These are phyloP conservation scores for Crucibulum laeve DNA, from an alignment of 768 basidiomycete genomes.

Conservation along the genomic window DNA sequence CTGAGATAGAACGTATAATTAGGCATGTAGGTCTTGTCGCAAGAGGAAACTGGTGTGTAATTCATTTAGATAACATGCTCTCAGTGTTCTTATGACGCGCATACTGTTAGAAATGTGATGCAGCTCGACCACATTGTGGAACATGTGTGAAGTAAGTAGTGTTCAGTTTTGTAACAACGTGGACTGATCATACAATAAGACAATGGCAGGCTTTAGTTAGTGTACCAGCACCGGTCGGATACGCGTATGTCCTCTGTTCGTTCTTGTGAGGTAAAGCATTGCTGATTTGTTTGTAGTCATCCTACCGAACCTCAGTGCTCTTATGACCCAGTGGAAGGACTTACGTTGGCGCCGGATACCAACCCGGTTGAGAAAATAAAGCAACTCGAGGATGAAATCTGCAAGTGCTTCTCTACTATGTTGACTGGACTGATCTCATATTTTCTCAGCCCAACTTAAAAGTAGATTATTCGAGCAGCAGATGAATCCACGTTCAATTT, in stretches of 20 bases:
- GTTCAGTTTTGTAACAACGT: neutral
- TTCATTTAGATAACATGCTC: neutral
- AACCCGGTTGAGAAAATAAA: slow-evolving; percentile 79
- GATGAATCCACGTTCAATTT: slow-evolving; percentile 29
- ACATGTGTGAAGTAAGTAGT: slow-evolving; percentile 75
- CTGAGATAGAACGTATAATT: no score
- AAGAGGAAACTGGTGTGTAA: slow-evolving; percentile 74
- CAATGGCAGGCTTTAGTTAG: slow-evolving; percentile 81
- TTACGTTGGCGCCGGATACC: slow-evolving; percentile 69
- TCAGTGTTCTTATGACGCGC: slow-evolving; percentile 2
- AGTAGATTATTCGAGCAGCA: slow-evolving; percentile 55
- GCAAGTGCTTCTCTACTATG: slow-evolving; percentile 28
- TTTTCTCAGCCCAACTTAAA: slow-evolving; percentile 53
- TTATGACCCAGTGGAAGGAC: slow-evolving; percentile 83
- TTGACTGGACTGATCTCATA: neutral
- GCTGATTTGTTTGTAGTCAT: slow-evolving; percentile 43
- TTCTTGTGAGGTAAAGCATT: slow-evolving; percentile 3
- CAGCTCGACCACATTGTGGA: slow-evolving; percentile 78
- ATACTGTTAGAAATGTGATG: slow-evolving; percentile 75
- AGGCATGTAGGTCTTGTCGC: slow-evolving; percentile 82
- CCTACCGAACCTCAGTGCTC: slow-evolving; percentile 82
- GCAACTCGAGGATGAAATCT: slow-evolving; percentile 72
- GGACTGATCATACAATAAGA: slow-evolving; percentile 28
- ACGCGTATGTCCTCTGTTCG: slow-evolving; percentile 46
- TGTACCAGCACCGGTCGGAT: slow-evolving; percentile 82